Conservation (phyloP, 345 rosid genomes). For the Carallia pectinifolia region DNA sequence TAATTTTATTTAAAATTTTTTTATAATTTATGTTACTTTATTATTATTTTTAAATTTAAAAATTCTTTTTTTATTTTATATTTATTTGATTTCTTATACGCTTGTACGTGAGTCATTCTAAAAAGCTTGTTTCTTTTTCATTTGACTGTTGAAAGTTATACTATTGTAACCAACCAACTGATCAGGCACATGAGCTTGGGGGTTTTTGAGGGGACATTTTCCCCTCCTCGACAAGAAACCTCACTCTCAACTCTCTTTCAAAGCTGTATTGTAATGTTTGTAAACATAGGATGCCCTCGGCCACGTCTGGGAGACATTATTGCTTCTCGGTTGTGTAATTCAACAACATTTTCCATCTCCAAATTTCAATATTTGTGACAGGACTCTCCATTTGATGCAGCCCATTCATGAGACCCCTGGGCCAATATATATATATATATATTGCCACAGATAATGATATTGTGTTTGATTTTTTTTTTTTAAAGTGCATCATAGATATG, state of each 20-base stretch:
- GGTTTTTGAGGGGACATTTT: constrained; percentile 28
- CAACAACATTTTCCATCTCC: constrained; percentile 16
- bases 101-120: constrained; percentile 19
- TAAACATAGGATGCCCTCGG: background rate
- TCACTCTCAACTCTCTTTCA: background rate
- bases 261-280: background rate
- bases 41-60: too few relatives aligned
- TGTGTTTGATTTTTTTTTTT: background rate
- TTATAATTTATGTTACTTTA: too few relatives aligned
- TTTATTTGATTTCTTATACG: too few relatives aligned
- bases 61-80: too few relatives aligned
- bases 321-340: constrained; percentile 25
- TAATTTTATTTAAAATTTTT: background rate
- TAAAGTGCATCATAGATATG: too few relatives aligned
- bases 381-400: background rate
- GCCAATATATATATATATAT: background rate
- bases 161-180: constrained; percentile 23
- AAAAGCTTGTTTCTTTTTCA: constrained; percentile 32
- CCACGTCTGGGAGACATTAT: constrained; percentile 11
- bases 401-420: background rate
- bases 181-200: constrained; percentile 26
- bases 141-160: constrained; percentile 10
- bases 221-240: constrained; percentile 17
- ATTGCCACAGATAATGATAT: background rate
- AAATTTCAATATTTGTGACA: constrained; percentile 19